Conservation (phyloP, 306 rosid genomes). For the Quercus mongolica region DNA sequence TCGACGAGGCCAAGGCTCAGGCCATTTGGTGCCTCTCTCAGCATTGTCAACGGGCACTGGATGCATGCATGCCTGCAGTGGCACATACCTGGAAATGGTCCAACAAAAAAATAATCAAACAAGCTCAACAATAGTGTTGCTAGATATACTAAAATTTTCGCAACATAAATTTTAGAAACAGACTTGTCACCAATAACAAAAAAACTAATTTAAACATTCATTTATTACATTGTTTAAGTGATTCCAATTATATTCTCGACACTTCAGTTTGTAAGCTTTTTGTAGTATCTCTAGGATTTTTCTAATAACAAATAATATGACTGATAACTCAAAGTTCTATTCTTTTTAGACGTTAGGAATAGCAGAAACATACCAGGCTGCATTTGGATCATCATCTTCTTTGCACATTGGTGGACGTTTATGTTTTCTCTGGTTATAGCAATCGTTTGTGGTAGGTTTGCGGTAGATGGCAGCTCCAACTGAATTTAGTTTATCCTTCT, state of each 20-base stretch:
- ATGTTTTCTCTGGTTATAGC: conserved; percentile 66
- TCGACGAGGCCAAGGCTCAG: conserved; percentile 70
- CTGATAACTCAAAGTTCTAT: too few species aligned
- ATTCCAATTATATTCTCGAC: too few species aligned
- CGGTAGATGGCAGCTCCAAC: conserved; percentile 78
- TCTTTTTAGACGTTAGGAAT: too few species aligned
- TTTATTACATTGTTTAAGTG: too few species aligned
- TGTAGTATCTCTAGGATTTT: too few species aligned
- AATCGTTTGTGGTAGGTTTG: conserved; percentile 69
- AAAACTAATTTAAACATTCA: too few species aligned
- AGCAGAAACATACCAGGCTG: conserved; percentile 64
- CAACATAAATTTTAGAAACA: too few species aligned
- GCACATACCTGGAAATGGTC: conserved; percentile 66
- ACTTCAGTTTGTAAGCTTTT: too few species aligned
- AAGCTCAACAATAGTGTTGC: background rate
- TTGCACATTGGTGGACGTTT: conserved; percentile 77
- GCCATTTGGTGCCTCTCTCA: conserved; percentile 76
- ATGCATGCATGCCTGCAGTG: conserved; percentile 82
- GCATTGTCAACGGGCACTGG: conserved; percentile 43
- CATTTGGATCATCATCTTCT: conserved; percentile 76
- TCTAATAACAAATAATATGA: too few species aligned
- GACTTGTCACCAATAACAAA: too few species aligned
- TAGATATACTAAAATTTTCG: too few species aligned
- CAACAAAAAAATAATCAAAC: background rate
- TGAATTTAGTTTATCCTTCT: conserved; percentile 55